phyloP scores from a whole-genome alignment of 176 grass and related monocot species.

The Oryza longistaminata region DNA sequence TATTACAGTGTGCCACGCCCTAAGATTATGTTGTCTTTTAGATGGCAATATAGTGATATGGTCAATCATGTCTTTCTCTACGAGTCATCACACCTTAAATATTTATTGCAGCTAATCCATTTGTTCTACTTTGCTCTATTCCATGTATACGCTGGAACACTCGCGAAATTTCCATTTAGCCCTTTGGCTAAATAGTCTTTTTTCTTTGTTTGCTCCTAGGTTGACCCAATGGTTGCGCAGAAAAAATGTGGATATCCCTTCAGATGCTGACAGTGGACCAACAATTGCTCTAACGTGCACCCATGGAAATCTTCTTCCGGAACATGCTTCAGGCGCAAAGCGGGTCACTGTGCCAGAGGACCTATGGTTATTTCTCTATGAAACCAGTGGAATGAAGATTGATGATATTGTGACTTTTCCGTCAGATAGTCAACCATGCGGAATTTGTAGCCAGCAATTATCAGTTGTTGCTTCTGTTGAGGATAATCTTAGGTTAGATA shows the following conservation, averaged over 20 bases:
- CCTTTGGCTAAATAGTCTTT: slow-evolving; percentile 24
- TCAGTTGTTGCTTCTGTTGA: slow-evolving; percentile 85
- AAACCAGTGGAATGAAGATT: slow-evolving; percentile 46
- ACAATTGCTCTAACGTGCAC: slow-evolving; percentile 74
- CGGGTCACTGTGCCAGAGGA: slow-evolving; percentile 72
- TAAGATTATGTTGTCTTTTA: slow-evolving; percentile 5
- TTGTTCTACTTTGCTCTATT: not conserved
- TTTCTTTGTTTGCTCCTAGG: slow-evolving; percentile 48
- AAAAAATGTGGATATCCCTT: slow-evolving; percentile 73
- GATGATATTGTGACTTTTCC: slow-evolving; percentile 63
- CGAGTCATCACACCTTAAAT: slow-evolving; percentile 4
- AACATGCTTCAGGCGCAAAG: slow-evolving; percentile 83
- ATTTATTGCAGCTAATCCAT: slow-evolving; percentile 7
- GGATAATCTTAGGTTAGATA: slow-evolving; percentile 80
- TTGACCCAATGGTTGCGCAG: slow-evolving; percentile 85
- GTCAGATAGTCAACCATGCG: slow-evolving; percentile 67
- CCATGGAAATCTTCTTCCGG: slow-evolving; percentile 85
- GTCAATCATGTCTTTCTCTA: slow-evolving; percentile 11
- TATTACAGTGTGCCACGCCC: not conserved
- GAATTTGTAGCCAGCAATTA: slow-evolving; percentile 70
- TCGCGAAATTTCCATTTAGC: not conserved
- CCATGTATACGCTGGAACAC: not conserved
- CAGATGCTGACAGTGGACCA: slow-evolving; percentile 76
- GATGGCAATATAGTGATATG: not conserved
- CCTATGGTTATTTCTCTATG: slow-evolving; percentile 88